Base-by-base conservation (phyloP, 371 early-diverging fungal genomes). In the Capillidium rhysosporum region DNA sequence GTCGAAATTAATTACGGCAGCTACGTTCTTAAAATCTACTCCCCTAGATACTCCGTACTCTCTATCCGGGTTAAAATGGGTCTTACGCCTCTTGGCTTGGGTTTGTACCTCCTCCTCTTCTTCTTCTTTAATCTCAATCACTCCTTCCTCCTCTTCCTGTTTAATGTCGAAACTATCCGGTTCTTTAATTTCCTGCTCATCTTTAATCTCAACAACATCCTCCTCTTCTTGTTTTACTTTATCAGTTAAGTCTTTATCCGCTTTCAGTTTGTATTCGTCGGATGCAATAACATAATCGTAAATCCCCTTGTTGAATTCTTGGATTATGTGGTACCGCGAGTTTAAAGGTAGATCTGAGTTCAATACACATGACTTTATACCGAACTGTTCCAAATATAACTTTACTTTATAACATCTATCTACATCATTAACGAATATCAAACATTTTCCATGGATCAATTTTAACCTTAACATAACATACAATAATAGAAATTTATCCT, bases 1-100 rank as follows among this genome's bases (percentile, higher is more conserved):
- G 64, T 98, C 99, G 75, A 97, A 95, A 69, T 98, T 98, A 70
- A 98, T 81, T 29, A 98, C 98, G 0, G 89, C 81, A 0, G 82
- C 79, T 0, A 94, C 91, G 55, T 85, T 80, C 56, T 86, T 77
- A 63, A 98, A 93, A 69, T 98, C 99, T 44, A 98, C 80, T 39
- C 99, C 99, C 30, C 99, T 84, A 5, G 95, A 80, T 21, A 96
- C 94, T 38, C 97, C 96, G 62, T 88, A 91, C 62, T 92, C 94
- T 49, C 80, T 74, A 60, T 86, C 89, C 38, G 71, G 63, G 23
- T 75, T 74, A 62, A 69, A 60, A 24, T 45, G 46, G 21, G 49
- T 54, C 30, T 63, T 64, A 49, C 65, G 51, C 57, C 65, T 68
- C 45, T 64, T 59, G 12, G 55, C 38, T 34, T 3, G 51, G 57